Evolutionary conservation across 106 monocot species (phyloP).

Genomic region (Phalaenopsis aphrodite): DNA sequence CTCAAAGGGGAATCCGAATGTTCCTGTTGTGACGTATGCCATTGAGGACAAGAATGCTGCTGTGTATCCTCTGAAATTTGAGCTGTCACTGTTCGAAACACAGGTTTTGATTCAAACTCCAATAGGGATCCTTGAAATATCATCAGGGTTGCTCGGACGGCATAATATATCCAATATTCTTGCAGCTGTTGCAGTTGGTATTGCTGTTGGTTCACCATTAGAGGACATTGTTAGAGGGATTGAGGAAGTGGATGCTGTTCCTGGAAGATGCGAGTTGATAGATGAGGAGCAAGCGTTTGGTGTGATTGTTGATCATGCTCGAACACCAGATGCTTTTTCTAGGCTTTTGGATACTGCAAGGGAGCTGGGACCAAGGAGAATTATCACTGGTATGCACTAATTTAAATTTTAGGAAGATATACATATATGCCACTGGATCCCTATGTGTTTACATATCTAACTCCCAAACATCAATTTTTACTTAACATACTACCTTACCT

Average conservation of each 20-base stretch:
- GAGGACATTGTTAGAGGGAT: constrained; percentile 90
- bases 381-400: constrained; percentile 67
- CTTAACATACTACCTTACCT: too few species aligned
- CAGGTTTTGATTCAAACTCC: constrained; percentile 86
- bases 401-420: background rate
- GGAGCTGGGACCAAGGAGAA: constrained; percentile 64
- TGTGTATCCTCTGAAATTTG: constrained; percentile 65
- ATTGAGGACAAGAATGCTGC: constrained; percentile 84
- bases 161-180: constrained; percentile 85
- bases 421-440: too few species aligned
- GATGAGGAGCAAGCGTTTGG: constrained; percentile 92
- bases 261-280: constrained; percentile 84
- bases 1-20: constrained; percentile 57
- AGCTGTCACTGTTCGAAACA: constrained; percentile 86
- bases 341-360: constrained; percentile 62
- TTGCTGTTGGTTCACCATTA: constrained; percentile 76
- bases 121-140: constrained; percentile 81
- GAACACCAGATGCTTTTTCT: constrained; percentile 57
- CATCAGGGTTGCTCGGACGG: constrained; percentile 80
- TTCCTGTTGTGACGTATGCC: constrained; percentile 80
- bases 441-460: too few species aligned
- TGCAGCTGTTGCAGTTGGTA: constrained; percentile 85
- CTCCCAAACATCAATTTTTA: too few species aligned
- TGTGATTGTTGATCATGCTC: constrained; percentile 81
- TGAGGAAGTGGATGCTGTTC: constrained; percentile 91